Conservation (phyloP, 2,329 filamentous ascomycete genomes). For the Diaporthe citrichinensis region DNA sequence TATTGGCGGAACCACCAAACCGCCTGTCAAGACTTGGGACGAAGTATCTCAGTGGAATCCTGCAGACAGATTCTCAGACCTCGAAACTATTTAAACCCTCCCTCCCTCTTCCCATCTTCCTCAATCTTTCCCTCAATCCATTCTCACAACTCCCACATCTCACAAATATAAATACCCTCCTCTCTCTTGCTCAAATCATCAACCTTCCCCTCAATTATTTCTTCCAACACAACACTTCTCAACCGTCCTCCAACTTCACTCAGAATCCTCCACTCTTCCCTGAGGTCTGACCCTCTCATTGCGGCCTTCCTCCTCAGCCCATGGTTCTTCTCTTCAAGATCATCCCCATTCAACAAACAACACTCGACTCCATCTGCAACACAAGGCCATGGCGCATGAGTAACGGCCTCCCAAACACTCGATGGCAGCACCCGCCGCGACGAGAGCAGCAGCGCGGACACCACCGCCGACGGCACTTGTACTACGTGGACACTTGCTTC, state of each 20-base stretch:
- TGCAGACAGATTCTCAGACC: not conserved
- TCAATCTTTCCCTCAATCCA: not conserved
- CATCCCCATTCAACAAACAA: not conserved
- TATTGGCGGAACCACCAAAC: not conserved
- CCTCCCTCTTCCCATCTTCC: not conserved
- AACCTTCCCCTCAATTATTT: not conserved
- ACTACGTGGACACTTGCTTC: too few species aligned
- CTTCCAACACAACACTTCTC: not conserved
- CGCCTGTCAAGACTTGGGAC: not conserved
- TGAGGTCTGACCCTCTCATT: not conserved
- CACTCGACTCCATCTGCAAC: not conserved
- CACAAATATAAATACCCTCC: not conserved
- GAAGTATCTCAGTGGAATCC: not conserved
- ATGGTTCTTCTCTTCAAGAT: not conserved
- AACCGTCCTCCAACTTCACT: not conserved
- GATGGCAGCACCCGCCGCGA: too few species aligned
- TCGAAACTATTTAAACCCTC: not conserved
- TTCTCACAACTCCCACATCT: not conserved
- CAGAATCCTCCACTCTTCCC: not conserved
- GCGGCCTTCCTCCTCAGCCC: not conserved
- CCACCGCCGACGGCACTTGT: too few species aligned
- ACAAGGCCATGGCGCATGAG: not conserved
- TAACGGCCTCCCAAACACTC: too few species aligned
- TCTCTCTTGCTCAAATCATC: not conserved
- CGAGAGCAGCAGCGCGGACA: too few species aligned